Conservation (phyloP, 2,329 filamentous ascomycete species). For the Zymoseptoria tritici region DNA sequence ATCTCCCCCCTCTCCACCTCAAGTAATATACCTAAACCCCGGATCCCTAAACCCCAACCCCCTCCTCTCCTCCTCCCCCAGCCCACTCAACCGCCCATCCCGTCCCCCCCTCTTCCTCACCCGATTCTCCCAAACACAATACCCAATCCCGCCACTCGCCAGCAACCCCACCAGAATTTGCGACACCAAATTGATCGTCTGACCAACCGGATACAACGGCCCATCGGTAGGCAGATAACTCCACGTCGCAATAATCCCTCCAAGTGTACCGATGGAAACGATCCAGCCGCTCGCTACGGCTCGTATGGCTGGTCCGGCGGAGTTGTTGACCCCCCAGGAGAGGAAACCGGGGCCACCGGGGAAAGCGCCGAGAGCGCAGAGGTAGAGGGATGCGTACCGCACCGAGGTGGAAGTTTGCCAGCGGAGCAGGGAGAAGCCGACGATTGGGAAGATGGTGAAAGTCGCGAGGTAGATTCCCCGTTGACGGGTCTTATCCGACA, state of each 20-base stretch:
- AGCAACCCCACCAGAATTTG: slow-evolving; percentile 42
- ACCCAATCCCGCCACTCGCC: slow-evolving; percentile 43
- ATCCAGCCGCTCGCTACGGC: slow-evolving; percentile 52
- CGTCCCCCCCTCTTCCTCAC: slow-evolving; percentile 43
- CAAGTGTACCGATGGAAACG: slow-evolving; percentile 48
- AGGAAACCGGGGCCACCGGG: slow-evolving; percentile 53
- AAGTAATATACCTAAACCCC: slow-evolving; percentile 48
- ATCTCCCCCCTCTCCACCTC: background rate
- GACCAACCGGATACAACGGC: slow-evolving; percentile 43
- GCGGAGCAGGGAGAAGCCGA: slow-evolving; percentile 31
- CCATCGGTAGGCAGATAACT: slow-evolving; percentile 45
- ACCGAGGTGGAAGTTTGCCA: slow-evolving; percentile 19
- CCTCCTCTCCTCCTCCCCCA: slow-evolving; percentile 40
- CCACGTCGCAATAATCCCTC: slow-evolving; percentile 53
- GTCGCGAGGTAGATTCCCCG: slow-evolving; percentile 17
- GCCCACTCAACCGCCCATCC: slow-evolving; percentile 43
- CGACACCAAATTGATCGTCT: slow-evolving; percentile 51
- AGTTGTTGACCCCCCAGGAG: slow-evolving; percentile 54
- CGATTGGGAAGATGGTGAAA: slow-evolving; percentile 20
- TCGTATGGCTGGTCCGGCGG: slow-evolving; percentile 49
- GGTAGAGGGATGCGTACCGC: slow-evolving; percentile 33
- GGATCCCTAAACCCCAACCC: slow-evolving; percentile 50
- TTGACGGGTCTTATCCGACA: slow-evolving; percentile 17
- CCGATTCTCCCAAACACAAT: slow-evolving; percentile 49
- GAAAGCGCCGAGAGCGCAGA: slow-evolving; percentile 43